Evolutionary conservation across 2,329 filamentous ascomycete genomes (phyloP), one percentile per base, ranked within the genome.

Genomic region (Hortaea sp.): DNA sequence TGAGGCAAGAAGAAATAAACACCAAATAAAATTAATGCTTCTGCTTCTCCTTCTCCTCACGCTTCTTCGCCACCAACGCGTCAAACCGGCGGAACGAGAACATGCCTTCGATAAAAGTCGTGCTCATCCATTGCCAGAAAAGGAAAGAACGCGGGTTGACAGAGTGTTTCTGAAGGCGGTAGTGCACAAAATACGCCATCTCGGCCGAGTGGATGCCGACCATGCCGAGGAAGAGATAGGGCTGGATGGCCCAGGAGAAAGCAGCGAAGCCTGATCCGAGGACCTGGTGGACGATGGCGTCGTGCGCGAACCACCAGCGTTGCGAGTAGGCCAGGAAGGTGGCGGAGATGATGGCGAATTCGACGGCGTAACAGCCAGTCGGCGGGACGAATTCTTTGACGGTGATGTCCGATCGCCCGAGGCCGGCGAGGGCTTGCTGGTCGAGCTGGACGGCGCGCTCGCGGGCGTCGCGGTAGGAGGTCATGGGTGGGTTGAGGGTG

Each of bases 361-460:
- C 68, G 13, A 76, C 57, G 5, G 72, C 57, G 35, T 82, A 77
- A 3, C 44, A 53, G 57, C 71, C 76, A 56, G 58, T 67, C 0
- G 75, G 76, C 2, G 54, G 77, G 60, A 60, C 63, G 60, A 69
- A 79, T 53, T 65, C 77, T 63, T 67, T 72, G 47, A 82, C 64
- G 0, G 69, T 69, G 44, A 80, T 71, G 47, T 75, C 71, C 48
- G 72, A 76, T 35, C 84, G 71, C 11, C 77, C 79, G 9, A 94
- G 76, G 1, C 67, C 74, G 30, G 68, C 56, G 31, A 84, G 74
- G 28, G 76, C 73, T 7, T 76, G 72, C 48, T 75, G 66, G 60
- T 83, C 79, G 79, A 95, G 85, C 43, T 81, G 78, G 42, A 94
- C 79, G 37, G 90, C 70, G 43, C 85, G 78, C 41, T 75, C 70